Evolutionary conservation across 2,329 filamentous ascomycete species (phyloP).

Genomic region (Microdochium bolleyi): DNA sequence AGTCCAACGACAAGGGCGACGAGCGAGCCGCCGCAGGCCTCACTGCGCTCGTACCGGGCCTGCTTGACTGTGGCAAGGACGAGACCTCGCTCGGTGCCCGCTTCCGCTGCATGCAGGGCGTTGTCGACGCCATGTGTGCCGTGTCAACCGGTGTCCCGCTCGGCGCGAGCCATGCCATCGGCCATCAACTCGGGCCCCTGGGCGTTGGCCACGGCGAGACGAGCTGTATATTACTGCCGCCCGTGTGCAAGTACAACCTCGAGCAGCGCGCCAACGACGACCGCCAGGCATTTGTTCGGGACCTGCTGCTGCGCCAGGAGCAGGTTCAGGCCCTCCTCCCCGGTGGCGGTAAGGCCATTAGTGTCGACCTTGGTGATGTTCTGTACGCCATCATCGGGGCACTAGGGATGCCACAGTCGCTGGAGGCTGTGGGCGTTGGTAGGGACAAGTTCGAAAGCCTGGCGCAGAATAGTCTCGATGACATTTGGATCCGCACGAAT

Average conservation of each 20-base stretch:
- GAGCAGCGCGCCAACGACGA: conserved; percentile 26
- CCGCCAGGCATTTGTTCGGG: conserved; percentile 28
- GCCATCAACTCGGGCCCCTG: conserved; percentile 43
- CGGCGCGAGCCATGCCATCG: conserved; percentile 42
- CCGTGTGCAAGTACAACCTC: conserved; percentile 48
- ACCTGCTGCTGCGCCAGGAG: conserved; percentile 29
- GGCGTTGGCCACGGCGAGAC: conserved; percentile 55
- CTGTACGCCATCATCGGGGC: conserved; percentile 41
- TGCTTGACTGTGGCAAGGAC: conserved; percentile 12
- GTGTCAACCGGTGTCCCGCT: conserved; percentile 30
- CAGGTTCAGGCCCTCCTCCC: conserved; percentile 22
- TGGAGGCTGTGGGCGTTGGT: conserved; percentile 41
- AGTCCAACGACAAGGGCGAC: conserved; percentile 11
- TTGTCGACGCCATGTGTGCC: conserved; percentile 43
- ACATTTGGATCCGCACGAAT: conserved; percentile 42
- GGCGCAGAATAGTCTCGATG: conserved; percentile 38
- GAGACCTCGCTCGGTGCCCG: conserved; percentile 30
- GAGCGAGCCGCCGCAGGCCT: conserved; percentile 9
- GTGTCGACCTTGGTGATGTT: conserved; percentile 39
- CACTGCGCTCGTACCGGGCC: conserved; percentile 10
- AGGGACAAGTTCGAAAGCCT: conserved; percentile 37
- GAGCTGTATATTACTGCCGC: conserved; percentile 45
- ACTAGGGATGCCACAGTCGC: conserved; percentile 43
- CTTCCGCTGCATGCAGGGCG: conserved; percentile 39
- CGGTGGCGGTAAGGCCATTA: conserved; percentile 14